Base-by-base conservation (phyloP, 176 grass and related monocot species). In the Sorghum bicolor region DNA sequence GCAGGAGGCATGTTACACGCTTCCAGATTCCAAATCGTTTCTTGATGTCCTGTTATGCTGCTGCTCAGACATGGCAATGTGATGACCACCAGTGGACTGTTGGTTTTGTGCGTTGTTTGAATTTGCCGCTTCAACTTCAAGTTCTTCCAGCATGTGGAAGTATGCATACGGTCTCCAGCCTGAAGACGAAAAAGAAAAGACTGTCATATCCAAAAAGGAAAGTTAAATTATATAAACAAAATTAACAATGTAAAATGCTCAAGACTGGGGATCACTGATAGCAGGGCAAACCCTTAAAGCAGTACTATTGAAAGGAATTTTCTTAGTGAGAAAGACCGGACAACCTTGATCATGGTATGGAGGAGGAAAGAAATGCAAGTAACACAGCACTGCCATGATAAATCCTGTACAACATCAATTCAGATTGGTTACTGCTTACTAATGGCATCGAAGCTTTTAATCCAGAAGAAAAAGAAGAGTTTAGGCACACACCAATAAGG, bases 351-450 rank as follows among this genome's bases (percentile, higher is more conserved):
- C 34, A 80, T 96, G 83, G 84, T 90, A 84, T 5, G 93, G 96
- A 62, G 87, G 84, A 79, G 96, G 96, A 34, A 92, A 99, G 74
- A 96, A 92, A 64, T 99, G 93, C 77, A 95, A 74, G 77, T 98
- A 98, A 82, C 89, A 95, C 13, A 87, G 65, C 1, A 88, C 22
- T 48, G 91, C 85, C 66, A 90, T 85, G 39, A 67, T 28, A 76
- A 62, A 83, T 53, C 93, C 96, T 99, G 83, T 64, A 77, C 74
- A 25, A 12, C 22, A 65, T 30, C 33, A 37, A 82, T 85, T 34
- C 3, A 85, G 26, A 25, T 12, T 7, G 17, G 25, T 75, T 78
- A 69, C 8, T 33, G 29, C 15, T 75, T 85, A 69, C 11, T 50
- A 24, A 19, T 64, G 64, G 70, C 22, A 34, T 36, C 2, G 10